Conservation (phyloP, 805 yeast species). For the Lipomyces lipofer region DNA sequence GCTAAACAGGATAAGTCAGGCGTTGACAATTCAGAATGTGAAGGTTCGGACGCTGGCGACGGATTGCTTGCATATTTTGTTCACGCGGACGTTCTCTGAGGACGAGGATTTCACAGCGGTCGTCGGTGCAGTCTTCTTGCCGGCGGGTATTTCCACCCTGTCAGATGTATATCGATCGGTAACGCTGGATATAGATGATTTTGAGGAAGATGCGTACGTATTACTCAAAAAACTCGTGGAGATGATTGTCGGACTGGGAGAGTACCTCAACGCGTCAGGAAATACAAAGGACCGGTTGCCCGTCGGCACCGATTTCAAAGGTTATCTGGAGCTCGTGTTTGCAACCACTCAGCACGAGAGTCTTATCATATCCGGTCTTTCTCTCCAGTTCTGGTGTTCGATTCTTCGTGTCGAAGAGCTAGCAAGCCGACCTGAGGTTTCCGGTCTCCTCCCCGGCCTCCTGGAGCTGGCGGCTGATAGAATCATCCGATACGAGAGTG, state of each 20-base stretch:
- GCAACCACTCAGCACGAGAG: constrained; percentile 82
- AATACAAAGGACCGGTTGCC: constrained; percentile 44
- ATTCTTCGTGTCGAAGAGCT: constrained; percentile 79
- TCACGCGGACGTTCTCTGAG: constrained; percentile 72
- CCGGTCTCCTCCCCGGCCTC: constrained; percentile 60
- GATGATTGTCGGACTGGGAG: constrained; percentile 84
- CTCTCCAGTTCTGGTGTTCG: constrained; percentile 92
- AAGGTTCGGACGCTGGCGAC: constrained; percentile 67
- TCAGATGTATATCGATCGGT: constrained; percentile 57
- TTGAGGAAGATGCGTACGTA: constrained; percentile 79
- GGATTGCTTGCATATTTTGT: constrained; percentile 85
- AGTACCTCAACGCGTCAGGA: constrained; percentile 60
- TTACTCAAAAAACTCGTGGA: constrained; percentile 88
- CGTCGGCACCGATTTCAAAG: constrained; percentile 59
- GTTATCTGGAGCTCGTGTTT: constrained; percentile 72
- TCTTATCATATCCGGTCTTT: constrained; percentile 83
- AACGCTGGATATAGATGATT: constrained; percentile 58
- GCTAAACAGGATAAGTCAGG: constrained; percentile 57
- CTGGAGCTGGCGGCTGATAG: constrained; percentile 77
- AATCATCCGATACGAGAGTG: constrained; percentile 67
- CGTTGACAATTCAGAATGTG: constrained; percentile 47
- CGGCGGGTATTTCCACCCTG: constrained; percentile 72
- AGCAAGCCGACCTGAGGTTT: constrained; percentile 44
- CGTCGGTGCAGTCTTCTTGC: constrained; percentile 73
- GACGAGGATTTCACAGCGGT: constrained; percentile 72